Conservation (phyloP, 768 basidiomycete genomes). For the Suillus placidus region DNA sequence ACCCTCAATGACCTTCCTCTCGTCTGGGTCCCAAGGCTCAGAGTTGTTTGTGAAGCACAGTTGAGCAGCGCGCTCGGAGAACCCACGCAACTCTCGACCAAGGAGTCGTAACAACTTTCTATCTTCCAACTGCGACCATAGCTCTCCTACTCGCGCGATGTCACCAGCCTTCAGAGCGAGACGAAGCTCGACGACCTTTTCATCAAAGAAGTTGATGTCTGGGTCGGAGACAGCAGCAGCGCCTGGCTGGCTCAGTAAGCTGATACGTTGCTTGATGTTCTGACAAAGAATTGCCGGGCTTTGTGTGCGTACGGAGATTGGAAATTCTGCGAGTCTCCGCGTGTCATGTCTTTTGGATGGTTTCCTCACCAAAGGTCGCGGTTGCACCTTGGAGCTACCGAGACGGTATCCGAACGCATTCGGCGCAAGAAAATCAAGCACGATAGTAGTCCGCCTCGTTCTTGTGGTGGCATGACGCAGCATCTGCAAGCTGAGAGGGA, state of each 20-base stretch:
- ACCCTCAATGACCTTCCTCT: constrained; percentile 40
- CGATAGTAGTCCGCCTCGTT: constrained; percentile 23
- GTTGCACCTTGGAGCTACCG: constrained; percentile 19
- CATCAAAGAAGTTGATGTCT: constrained; percentile 39
- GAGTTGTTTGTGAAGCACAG: constrained; percentile 26
- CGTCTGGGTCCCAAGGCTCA: constrained; percentile 29
- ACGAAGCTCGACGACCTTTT: constrained; percentile 40
- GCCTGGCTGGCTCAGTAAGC: constrained; percentile 10
- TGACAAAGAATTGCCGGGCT: constrained; percentile 28
- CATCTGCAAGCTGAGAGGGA: constrained; percentile 19
- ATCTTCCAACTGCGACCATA: constrained; percentile 49
- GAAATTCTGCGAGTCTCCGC: constrained; percentile 7
- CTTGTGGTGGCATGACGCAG: constrained; percentile 23
- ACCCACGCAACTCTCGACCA: constrained; percentile 44
- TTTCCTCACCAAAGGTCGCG: not conserved
- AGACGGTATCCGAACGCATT: constrained; percentile 29
- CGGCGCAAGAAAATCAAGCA: constrained; percentile 50
- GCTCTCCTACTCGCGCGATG: constrained; percentile 26
- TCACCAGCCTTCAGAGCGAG: constrained; percentile 41
- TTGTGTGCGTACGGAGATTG: constrained; percentile 13
- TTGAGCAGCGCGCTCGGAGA: constrained; percentile 39
- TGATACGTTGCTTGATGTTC: constrained; percentile 22
- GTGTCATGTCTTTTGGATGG: constrained; percentile 9
- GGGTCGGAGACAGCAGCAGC: constrained; percentile 26
- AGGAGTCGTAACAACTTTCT: constrained; percentile 49